Evolutionary conservation across 2,329 filamentous ascomycete species (phyloP).

Genomic region (Microdochium trichocladiopsis): DNA sequence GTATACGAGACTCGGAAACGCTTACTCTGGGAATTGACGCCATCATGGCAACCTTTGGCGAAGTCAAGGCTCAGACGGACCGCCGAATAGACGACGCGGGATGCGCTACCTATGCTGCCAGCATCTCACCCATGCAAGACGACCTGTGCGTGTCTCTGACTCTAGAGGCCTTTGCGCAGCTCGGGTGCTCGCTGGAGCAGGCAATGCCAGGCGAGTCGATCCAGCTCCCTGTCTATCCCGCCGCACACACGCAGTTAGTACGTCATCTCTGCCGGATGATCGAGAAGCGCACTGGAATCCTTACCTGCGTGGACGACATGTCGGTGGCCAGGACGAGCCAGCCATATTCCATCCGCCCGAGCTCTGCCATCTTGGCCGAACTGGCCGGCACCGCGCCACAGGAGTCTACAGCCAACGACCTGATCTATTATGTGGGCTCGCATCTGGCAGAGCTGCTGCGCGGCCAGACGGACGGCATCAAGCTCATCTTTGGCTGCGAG

Average conservation of each 20-base stretch:
- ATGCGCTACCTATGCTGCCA: background rate
- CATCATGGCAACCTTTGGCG: background rate
- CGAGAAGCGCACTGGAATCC: background rate
- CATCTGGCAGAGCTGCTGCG: slow-evolving; percentile 18
- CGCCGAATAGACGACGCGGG: background rate
- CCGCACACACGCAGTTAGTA: background rate
- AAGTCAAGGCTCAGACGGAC: background rate
- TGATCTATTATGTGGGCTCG: slow-evolving; percentile 16
- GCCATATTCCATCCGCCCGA: slow-evolving; percentile 5
- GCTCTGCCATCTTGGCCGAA: slow-evolving; percentile 15
- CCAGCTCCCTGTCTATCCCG: background rate
- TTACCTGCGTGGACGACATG: background rate
- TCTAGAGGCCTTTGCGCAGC: background rate
- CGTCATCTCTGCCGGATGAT: background rate
- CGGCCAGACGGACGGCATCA: slow-evolving; percentile 26
- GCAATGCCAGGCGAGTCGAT: background rate
- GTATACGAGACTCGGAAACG: slow-evolving; percentile 5
- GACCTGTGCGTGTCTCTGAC: background rate
- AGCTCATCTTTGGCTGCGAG: slow-evolving; percentile 28
- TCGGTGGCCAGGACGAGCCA: background rate
- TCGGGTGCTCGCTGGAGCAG: background rate
- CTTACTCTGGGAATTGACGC: slow-evolving; percentile 2
- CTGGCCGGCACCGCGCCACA: slow-evolving; percentile 17
- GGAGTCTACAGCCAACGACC: slow-evolving; percentile 14
- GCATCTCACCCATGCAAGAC: background rate